Evolutionary conservation across 805 yeast genomes (phyloP), one percentile per base, ranked within the genome.

Genomic region (Candida ponderosae): DNA sequence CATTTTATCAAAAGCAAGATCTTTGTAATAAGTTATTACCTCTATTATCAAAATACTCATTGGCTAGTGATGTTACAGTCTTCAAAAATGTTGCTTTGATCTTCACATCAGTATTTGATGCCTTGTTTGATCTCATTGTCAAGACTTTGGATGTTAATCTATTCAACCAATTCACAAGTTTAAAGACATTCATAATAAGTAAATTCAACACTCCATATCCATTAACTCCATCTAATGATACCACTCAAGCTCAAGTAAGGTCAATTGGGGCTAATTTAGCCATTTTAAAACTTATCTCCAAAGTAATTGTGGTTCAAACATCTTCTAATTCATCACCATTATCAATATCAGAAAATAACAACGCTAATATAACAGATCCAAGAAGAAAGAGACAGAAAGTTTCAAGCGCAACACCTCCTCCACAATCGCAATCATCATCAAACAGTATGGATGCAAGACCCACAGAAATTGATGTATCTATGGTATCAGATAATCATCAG

Each of bases 221-320:
- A 4, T 64, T 76, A 38, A 56, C 61, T 17, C 59, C 68, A 14
- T 59, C 66, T 16, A 75, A 67, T 37, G 63, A 66, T 32, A 36
- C 39, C 13, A 23, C 13, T 33, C 64, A 66, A 28, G 79, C 74
- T 46, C 47, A 58, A 23, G 50, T 63, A 27, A 69, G 79, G 54
- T 70, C 76, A 33, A 57, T 77, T 29, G 76, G 81, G 13, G 63
- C 78, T 33, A 77, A 74, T 55, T 60, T 83, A n/a, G 79, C 89
- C 21, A 65, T 81, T n/a, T 63, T 81, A 36, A 85, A 82, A 57
- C 77, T 89, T 41, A 72, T 86, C 10, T 76, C 76, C n/a, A 70
- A 70, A 38, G 59, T 79, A 5, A 66, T 79, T 13, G 63, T 68
- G 27, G 68, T 73, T 1, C 87, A 81, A 40, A 59, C 76, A 4